These are phyloP conservation scores for Polymyxa betae DNA, from an alignment of 208 protist species.

Conservation along the genomic window DNA sequence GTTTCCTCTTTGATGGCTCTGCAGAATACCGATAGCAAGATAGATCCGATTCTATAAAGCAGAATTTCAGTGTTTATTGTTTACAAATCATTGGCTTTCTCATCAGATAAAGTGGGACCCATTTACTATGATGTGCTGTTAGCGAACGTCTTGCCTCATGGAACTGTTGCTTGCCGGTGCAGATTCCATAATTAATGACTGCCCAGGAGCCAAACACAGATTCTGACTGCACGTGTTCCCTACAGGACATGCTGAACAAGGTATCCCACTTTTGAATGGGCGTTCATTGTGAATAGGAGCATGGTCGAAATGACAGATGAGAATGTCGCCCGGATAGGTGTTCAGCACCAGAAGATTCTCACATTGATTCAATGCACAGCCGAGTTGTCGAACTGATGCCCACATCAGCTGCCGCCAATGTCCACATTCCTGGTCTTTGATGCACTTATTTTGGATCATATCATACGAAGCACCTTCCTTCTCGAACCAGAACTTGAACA, in stretches of 20 bases:
- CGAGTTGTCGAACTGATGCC: neutral
- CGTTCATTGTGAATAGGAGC: neutral
- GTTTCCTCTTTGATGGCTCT: neutral
- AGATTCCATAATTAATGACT: neutral
- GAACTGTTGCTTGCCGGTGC: too few relatives aligned
- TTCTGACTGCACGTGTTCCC: neutral
- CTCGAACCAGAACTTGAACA: neutral
- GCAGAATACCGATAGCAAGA: neutral
- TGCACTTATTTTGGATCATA: neutral
- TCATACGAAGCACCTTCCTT: neutral
- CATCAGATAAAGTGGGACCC: too few relatives aligned
- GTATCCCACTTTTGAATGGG: neutral
- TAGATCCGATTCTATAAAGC: neutral
- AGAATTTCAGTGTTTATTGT: too few relatives aligned
- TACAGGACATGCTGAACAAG: neutral
- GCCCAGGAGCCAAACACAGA: neutral
- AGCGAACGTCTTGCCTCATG: too few relatives aligned
- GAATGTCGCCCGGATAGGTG: neutral
- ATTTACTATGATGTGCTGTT: too few relatives aligned
- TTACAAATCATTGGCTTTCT: too few relatives aligned
- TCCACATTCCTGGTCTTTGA: neutral
- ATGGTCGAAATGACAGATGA: conserved; percentile 21
- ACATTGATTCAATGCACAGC: neutral
- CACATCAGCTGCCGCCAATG: neutral
- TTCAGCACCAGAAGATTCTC: neutral